Base-by-base conservation (phyloP, 805 yeast genomes). In the Candida chauliodis region DNA sequence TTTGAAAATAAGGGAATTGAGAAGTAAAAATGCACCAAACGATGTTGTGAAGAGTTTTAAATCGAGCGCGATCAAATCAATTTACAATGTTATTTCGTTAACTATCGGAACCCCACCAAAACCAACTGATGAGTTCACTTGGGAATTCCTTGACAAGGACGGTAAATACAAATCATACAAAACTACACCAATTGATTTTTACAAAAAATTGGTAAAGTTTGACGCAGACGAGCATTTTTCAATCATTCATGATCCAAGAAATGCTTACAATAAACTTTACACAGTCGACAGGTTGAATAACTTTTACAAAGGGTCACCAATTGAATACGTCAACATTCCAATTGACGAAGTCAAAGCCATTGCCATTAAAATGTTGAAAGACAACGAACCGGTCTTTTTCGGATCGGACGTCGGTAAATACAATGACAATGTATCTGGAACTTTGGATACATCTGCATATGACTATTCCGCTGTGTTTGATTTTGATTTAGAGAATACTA, bases 371-470 rank as follows among this genome's bases (percentile, higher is more conserved):
- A 77, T 87, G 62, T 73, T 87, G 53, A 74, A 81, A 62, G 70
- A 68, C 44, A 80, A 84, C 61, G 83, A 83, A 64, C 83, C 95
- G 0, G 86, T 88, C 5, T 88, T 87, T 67, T 88, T 87, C 54
- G 95, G 95, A 9, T 81, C 90, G 13, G 95, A 87, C 58, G 86
- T 90, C n/a, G 93, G 91, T 17, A 81, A 83, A 56, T 87, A 70
- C 61, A 75, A 15, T 27, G 77, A 81, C 57, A 71, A 70, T 40
- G 59, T 57, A 18, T 57, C 78, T 6, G 96, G 96, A 39, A 59
- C 85, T 34, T 81, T 88, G 75, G 95, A 86, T 55, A 61, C 77
- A 15, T 72, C 75, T 28, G 71, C 83, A 15, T 87, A 79, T 77
- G 81, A 83, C 51, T 84, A 78, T 60, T 64, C 75, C 45, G 59